Conservation (phyloP, 164 flowering plant genomes). For the Litsea cubeba region DNA sequence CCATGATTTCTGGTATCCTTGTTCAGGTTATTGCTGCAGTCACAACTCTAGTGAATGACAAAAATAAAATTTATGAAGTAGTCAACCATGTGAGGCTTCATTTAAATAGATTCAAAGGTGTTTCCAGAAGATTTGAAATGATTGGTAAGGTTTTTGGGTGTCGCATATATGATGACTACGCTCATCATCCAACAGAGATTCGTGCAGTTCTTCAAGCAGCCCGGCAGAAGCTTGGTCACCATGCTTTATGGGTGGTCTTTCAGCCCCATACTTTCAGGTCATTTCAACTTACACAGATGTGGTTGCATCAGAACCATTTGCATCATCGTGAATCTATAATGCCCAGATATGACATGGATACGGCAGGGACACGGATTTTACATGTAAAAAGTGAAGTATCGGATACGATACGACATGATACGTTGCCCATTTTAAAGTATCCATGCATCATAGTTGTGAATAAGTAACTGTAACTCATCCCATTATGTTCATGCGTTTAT, state of each 20-base stretch:
- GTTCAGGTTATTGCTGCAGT: slow-evolving; percentile 38
- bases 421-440: too few species aligned
- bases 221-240: slow-evolving; percentile 30
- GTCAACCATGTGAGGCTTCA: slow-evolving; percentile 18
- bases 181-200: slow-evolving; percentile 51
- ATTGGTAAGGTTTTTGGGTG: slow-evolving; percentile 30
- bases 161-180: slow-evolving; percentile 45
- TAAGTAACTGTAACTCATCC: background rate
- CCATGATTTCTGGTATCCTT: background rate
- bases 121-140: slow-evolving; percentile 44
- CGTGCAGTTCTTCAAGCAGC: slow-evolving; percentile 43
- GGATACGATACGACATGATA: too few species aligned
- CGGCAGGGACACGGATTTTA: too few species aligned
- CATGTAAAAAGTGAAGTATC: too few species aligned
- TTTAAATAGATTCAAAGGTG: slow-evolving; percentile 33
- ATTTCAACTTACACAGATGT: slow-evolving; percentile 2
- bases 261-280: slow-evolving; percentile 53
- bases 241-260: slow-evolving; percentile 33
- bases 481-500: background rate
- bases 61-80: slow-evolving; percentile 15
- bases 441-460: too few species aligned
- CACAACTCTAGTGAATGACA: slow-evolving; percentile 17
- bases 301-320: slow-evolving; percentile 5
- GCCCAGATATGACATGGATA: too few species aligned
- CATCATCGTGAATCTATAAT: too few species aligned